A percentile compares a stretch with the other conserved stretches of the same genome.
phyloP scores from a whole-genome alignment of 306 rosid genomes.

The Lagenaria siceraria region DNA sequence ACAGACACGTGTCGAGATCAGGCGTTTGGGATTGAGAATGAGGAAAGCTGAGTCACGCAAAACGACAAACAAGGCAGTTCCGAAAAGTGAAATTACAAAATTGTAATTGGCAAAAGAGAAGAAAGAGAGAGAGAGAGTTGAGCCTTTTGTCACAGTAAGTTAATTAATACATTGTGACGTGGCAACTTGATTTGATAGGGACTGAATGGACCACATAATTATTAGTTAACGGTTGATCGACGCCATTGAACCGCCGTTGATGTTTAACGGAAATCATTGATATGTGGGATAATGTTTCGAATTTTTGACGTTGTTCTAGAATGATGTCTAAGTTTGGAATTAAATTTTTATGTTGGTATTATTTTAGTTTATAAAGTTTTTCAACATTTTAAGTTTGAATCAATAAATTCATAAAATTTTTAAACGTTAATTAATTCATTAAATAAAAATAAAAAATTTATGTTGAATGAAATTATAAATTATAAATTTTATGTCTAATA shows the following conservation, averaged over 20 bases:
- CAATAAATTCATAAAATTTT: no score
- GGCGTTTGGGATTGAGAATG: background rate
- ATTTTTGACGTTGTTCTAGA: background rate
- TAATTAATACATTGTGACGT: constrained; percentile 4
- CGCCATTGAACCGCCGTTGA: background rate
- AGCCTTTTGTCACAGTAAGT: constrained; percentile 3
- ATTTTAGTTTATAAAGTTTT: no score
- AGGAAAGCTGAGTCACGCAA: constrained; percentile 29
- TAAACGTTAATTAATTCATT: no score
- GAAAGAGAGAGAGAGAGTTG: background rate
- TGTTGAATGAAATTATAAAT: no score
- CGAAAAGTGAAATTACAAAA: background rate
- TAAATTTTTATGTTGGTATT: no score
- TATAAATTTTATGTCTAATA: no score
- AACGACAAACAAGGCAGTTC: constrained; percentile 19
- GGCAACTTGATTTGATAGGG: constrained; percentile 2
- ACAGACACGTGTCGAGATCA: constrained; percentile 19
- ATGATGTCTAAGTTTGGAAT: no score
- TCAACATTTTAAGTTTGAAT: no score
- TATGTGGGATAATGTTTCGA: background rate
- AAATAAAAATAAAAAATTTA: no score
- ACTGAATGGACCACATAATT: constrained; percentile 5
- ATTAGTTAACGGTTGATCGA: constrained; percentile 7
- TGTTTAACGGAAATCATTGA: background rate
- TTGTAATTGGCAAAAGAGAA: background rate